Evolutionary conservation across 2,329 filamentous ascomycete genomes (phyloP), one percentile per base, ranked within the genome.

Genomic region (Calycina marina): DNA sequence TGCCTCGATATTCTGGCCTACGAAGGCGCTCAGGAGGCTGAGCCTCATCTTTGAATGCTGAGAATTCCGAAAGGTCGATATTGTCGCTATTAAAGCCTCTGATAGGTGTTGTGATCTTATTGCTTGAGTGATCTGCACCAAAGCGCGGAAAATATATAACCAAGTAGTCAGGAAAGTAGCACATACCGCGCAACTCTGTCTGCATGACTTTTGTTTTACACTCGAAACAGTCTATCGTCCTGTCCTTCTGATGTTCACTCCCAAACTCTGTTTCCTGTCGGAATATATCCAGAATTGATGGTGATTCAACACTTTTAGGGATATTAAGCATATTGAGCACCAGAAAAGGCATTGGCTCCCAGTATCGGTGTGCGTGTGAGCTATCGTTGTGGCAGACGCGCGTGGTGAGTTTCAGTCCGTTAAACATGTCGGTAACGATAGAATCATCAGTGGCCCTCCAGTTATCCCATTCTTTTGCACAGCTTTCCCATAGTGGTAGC

Each of bases 1-100:
- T 34, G 15, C 6, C 17, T 34, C 12, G 12, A 12, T 22, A 14
- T 46, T 12, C 58, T 32, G 46, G 53, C 38, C 9, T 49, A 50
- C 37, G 61, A 18, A 20, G 51, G 38, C 59, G 62, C 11, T 8
- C 27, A 29, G 14, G 14, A 17, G 18, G 15, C 25, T 14, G 14
- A n/a, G n/a, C n/a, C 8, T 22, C 20, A 22, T n/a, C 20, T 22
- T 22, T 8, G n/a, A 9, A n/a, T n/a, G 20, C 20, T 9, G 8
- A 9, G 44, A 57, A 63, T 4, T 51, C 56, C 6, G 56, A 60
- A 16, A 73, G 54, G 46, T 72, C 63, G 11, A 39, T 27, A 9
- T n/a, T 8, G 16, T 22, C 25, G 13, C 10, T 35, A 31, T 20
- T 38, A n/a, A 15, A 18, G 14, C 34, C 27, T 4, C 6, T 12